Evolutionary conservation across 2,329 filamentous ascomycete genomes (phyloP).

Genomic region (Hypomyces perniciosus): DNA sequence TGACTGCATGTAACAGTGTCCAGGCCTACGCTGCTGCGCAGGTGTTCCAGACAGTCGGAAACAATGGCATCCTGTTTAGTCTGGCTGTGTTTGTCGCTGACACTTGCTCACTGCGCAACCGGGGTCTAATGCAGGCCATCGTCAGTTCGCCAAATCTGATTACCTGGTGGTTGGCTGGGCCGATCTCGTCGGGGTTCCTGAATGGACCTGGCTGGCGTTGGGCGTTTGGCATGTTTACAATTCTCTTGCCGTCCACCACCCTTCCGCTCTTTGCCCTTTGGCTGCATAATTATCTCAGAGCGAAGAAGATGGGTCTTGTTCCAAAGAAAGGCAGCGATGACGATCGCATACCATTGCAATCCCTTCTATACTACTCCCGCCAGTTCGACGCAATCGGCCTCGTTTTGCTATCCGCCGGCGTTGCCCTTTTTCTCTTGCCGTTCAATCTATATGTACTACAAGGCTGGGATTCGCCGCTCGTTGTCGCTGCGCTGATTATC

Average conservation of each 20-base stretch:
- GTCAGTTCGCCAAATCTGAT: conserved; percentile 59
- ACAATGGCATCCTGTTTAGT: conserved; percentile 52
- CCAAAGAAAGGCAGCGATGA: conserved; percentile 21
- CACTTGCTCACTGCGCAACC: conserved; percentile 57
- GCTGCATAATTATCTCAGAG: conserved; percentile 50
- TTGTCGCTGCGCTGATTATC: conserved; percentile 50
- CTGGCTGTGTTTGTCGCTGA: conserved; percentile 62
- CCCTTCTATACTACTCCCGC: conserved; percentile 43
- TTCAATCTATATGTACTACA: conserved; percentile 50
- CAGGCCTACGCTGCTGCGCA: conserved; percentile 49
- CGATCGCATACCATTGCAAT: conserved; percentile 39
- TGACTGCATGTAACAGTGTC: conserved; percentile 50
- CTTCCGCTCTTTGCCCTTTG: conserved; percentile 56
- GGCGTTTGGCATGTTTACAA: conserved; percentile 61
- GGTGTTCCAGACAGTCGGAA: conserved; percentile 60
- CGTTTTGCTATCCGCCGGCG: conserved; percentile 47
- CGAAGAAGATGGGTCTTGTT: conserved; percentile 44
- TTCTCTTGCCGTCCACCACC: conserved; percentile 56
- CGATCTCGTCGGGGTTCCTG: conserved; percentile 50
- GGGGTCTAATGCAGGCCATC: conserved; percentile 53
- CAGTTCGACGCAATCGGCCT: conserved; percentile 57
- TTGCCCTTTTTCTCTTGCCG: conserved; percentile 58
- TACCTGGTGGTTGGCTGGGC: conserved; percentile 57
- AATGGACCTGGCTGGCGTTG: conserved; percentile 55
- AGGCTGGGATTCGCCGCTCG: conserved; percentile 43